Evolutionary conservation across 805 yeast species (phyloP).

Genomic region (Candida berthetii): DNA sequence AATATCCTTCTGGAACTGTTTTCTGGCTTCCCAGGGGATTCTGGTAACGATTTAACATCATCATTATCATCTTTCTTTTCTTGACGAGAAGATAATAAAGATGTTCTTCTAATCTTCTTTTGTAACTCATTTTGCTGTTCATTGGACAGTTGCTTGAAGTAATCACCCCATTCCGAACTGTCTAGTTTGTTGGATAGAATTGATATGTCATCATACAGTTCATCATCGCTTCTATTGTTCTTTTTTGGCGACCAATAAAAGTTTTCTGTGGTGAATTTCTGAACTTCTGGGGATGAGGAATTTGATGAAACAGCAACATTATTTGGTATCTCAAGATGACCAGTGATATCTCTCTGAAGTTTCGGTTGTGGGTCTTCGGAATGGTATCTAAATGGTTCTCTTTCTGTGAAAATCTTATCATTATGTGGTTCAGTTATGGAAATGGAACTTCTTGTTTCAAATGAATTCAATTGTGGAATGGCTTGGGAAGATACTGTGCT

Average conservation of each 20-base stretch:
- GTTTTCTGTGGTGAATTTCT: background rate
- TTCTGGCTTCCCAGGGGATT: too few species aligned
- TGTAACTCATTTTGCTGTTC: background rate
- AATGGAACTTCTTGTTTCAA: background rate
- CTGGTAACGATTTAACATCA: too few species aligned
- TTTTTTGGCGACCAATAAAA: slow-evolving; percentile 1
- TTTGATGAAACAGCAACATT: background rate
- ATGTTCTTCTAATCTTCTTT: background rate
- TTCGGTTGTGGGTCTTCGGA: background rate
- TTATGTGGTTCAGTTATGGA: background rate
- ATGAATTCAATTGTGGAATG: background rate
- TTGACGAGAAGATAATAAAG: too few species aligned
- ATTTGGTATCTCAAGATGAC: background rate
- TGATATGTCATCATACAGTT: background rate
- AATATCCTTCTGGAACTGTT: too few species aligned
- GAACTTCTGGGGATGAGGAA: background rate
- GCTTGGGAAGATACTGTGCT: background rate
- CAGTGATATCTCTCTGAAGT: background rate
- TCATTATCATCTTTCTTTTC: too few species aligned
- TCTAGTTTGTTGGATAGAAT: background rate
- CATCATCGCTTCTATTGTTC: background rate
- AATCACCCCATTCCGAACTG: background rate
- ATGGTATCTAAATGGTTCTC: background rate
- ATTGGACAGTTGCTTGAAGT: background rate
- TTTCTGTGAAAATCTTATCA: background rate